phyloP scores from a whole-genome alignment of 495 filamentous ascomycete species.

The Trichocladium uniseriatum region DNA sequence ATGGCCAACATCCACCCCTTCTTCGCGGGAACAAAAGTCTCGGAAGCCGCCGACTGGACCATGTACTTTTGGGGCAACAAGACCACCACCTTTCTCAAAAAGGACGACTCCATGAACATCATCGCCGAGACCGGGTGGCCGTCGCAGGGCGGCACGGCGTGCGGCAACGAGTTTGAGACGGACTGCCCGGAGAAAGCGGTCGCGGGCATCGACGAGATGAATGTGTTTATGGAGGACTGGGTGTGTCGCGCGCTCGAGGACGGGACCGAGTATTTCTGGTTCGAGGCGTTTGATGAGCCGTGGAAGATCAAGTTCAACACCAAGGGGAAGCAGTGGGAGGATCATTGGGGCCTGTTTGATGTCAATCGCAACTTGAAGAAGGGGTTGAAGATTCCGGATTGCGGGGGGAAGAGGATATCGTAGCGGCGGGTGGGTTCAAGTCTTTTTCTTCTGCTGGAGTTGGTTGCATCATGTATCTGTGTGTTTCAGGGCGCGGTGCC shows the following conservation, averaged over 20 bases:
- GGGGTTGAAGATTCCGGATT: constrained; percentile 81
- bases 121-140: constrained; percentile 95
- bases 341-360: constrained; percentile 93
- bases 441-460: background rate
- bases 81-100: constrained; percentile 46
- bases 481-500: too few relatives aligned
- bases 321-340: constrained; percentile 73
- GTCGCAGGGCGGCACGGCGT: constrained; percentile 70
- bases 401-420: constrained; percentile 60
- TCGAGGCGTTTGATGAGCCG: constrained; percentile 89
- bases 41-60: constrained; percentile 71
- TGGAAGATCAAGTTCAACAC: constrained; percentile 78
- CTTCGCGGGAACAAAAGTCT: constrained; percentile 70
- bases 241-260: constrained; percentile 72
- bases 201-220: constrained; percentile 76
- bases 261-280: constrained; percentile 92
- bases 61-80: constrained; percentile 71
- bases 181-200: constrained; percentile 55
- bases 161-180: constrained; percentile 43
- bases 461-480: background rate
- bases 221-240: constrained; percentile 76
- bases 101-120: constrained; percentile 53
- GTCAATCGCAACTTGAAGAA: constrained; percentile 74
- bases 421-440: background rate
- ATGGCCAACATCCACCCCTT: constrained; percentile 99